phyloP scores from a whole-genome alignment of 1,139 yeast species.

The Petasospora rhodanensis region DNA sequence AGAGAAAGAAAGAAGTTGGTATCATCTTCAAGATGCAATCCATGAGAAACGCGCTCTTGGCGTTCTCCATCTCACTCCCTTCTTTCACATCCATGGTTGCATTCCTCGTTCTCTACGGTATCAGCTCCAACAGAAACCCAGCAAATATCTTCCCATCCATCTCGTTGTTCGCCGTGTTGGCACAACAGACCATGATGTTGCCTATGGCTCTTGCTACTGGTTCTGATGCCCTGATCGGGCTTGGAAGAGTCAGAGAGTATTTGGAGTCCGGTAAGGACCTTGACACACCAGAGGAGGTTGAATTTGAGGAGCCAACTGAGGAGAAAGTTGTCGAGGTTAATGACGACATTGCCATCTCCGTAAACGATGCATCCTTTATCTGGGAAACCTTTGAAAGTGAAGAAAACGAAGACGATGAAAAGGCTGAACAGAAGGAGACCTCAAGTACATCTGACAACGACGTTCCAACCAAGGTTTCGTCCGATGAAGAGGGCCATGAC shows the following conservation, averaged over 20 bases:
- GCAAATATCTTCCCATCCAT: constrained; percentile 79
- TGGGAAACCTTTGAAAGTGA: constrained; percentile 57
- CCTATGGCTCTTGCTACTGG: constrained; percentile 55
- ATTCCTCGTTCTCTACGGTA: constrained; percentile 62
- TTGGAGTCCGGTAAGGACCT: constrained; percentile 38
- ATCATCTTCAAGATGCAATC: constrained; percentile 47
- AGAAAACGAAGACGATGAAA: constrained; percentile 16
- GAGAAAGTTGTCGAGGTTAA: constrained; percentile 34
- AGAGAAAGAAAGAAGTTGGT: constrained; percentile 44
- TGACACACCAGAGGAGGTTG: constrained; percentile 11
- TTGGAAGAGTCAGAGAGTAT: constrained; percentile 53
- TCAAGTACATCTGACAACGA: too few relatives aligned
- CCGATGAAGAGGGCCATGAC: constrained; percentile 6
- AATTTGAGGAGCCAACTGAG: constrained; percentile 19
- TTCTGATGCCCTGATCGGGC: constrained; percentile 65
- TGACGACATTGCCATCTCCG: constrained; percentile 37
- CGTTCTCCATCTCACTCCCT: constrained; percentile 57
- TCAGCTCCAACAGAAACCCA: constrained; percentile 48
- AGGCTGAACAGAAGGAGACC: neutral
- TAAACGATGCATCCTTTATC: constrained; percentile 52
- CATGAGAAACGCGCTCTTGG: constrained; percentile 54
- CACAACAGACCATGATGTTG: constrained; percentile 68
- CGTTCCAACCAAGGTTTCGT: neutral
- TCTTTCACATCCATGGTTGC: constrained; percentile 67
- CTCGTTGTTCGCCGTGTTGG: constrained; percentile 64